Base-by-base conservation (phyloP, 306 rosid species). In the Cicer cuneatum region DNA sequence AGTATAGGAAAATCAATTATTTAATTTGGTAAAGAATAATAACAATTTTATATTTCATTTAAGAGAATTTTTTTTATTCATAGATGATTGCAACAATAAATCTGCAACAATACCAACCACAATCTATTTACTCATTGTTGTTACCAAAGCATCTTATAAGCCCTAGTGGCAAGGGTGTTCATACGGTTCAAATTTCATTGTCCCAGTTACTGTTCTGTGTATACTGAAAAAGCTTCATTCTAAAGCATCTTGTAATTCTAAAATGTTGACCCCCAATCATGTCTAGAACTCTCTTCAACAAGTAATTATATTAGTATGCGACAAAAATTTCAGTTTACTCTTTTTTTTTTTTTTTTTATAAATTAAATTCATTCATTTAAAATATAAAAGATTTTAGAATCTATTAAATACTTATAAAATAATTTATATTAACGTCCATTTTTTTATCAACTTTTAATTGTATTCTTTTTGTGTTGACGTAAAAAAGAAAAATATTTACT, bases 91-190 rank as follows among this genome's bases (percentile, higher is more conserved):
- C 48, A 10, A 8, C 18, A 7, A 47, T 79, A 82, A 80, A 81
- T 53, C 65, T 67, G 79, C 76, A 84, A 63, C 78, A 85, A 78
- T 35, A 85, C 71, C 59, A 83, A 76, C 73, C 81, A 38, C 67
- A 79, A 70, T 57, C 2, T 80, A 71, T 80, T 69, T 69, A 77
- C 63, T 79, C 75, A 76, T 80, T 85, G 78, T 77, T 66, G 62
- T 83, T 80, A 70, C 82, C 93, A 53, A 85, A 53, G 86, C 86
- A n/a, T 83, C 87, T 83, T 70, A 77, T 74, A 72, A 84, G 35
- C 72, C 72, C 56, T 64, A 63, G 45, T 56, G 46, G 45, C 0
- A 14, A 6, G 14, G 39, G 29, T 2, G 1, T 51, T 24, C 24
- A 12, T 6, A 37, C 0, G 21, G 19, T 38, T 53, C 19, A 51